Percentiles rank a stretch among this genome's conserved stretches.
phyloP scores from a whole-genome alignment of 257 asterid genomes.

The Solanum boliviense region DNA sequence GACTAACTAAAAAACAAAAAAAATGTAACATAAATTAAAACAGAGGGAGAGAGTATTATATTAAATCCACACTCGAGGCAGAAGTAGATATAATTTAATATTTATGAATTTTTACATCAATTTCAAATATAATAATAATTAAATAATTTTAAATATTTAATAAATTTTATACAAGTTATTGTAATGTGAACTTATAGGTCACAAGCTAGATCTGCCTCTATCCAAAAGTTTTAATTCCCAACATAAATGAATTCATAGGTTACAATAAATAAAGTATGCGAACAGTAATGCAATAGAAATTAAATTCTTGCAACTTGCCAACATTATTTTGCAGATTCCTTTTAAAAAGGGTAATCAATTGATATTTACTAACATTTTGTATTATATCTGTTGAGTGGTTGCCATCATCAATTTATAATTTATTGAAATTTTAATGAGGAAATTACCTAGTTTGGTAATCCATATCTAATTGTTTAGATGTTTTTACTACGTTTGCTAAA shows the following conservation, averaged over 20 bases:
- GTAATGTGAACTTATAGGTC: not conserved
- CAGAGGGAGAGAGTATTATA: no score
- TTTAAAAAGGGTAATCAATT: not conserved
- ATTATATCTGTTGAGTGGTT: not conserved
- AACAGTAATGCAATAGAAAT: not conserved
- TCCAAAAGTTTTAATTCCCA: not conserved
- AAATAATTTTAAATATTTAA: no score
- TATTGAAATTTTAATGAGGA: not conserved
- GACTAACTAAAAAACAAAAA: no score
- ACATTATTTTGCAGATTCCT: not conserved
- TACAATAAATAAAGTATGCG: not conserved
- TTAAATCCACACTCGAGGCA: no score
- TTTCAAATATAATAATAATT: no score
- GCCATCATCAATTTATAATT: not conserved
- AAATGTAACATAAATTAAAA: no score
- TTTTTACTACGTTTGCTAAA: not conserved
- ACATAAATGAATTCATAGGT: not conserved
- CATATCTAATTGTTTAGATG: not conserved
- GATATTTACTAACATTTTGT: not conserved
- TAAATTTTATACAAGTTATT: not conserved
- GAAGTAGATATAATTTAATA: no score
- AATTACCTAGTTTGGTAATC: not conserved
- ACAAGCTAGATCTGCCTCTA: not conserved
- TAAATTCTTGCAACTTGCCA: not conserved
- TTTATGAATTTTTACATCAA: no score